A percentile compares a stretch with the other conserved stretches of the same genome.
Conservation (phyloP, 208 protist genomes). For the Leishmania guyanensis region DNA sequence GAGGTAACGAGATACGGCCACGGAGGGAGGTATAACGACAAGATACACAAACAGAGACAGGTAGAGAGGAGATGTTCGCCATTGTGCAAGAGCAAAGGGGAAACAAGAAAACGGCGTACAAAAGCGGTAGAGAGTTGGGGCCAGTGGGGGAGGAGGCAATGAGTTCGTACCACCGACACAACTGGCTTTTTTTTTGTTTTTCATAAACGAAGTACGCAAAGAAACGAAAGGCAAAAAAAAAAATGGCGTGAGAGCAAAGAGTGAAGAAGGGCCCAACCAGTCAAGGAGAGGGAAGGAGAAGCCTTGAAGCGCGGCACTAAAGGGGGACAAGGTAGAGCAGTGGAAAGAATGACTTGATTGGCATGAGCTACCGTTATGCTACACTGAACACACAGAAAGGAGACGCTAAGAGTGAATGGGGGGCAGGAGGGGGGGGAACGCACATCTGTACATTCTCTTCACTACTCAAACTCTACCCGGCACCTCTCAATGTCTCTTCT, state of each 20-base stretch:
- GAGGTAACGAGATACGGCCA: neutral
- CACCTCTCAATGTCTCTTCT: neutral
- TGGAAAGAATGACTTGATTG: neutral
- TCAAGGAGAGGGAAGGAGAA: neutral
- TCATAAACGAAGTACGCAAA: neutral
- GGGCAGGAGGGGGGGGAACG: neutral
- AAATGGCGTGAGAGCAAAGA: neutral
- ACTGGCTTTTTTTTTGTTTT: neutral
- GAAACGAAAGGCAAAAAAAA: neutral
- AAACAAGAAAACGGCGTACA: neutral
- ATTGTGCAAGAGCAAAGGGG: neutral
- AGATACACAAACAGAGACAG: neutral
- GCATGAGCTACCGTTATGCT: neutral
- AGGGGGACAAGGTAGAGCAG: neutral
- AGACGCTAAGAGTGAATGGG: neutral
- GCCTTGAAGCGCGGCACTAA: neutral
- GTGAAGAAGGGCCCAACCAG: neutral
- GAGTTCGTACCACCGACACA: neutral
- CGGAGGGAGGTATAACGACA: neutral
- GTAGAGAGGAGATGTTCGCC: slow-evolving; percentile 14
- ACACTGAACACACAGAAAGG: neutral
- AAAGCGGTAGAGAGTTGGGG: neutral
- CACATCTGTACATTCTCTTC: neutral
- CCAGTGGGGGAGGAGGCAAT: neutral
- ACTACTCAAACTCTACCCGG: neutral